Evolutionary conservation across 192 early-diverging fungal species (phyloP).

Genomic region (Coemansia sp.): DNA sequence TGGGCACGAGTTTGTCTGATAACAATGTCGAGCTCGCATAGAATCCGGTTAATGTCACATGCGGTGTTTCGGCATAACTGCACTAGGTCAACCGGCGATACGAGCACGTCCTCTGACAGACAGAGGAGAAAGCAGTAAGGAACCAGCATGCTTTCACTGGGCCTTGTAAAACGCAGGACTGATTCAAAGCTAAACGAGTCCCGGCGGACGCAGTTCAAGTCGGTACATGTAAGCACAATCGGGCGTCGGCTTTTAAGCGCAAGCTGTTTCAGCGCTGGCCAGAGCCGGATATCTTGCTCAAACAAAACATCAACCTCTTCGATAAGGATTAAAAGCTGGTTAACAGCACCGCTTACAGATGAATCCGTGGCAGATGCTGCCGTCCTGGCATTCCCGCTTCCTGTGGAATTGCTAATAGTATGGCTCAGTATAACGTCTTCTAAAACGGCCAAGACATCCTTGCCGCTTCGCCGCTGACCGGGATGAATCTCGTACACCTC

Average conservation of each 20-base stretch:
- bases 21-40: constrained; percentile 29
- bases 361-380: not conserved
- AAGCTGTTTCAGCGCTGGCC: constrained; percentile 66
- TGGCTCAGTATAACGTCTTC: constrained; percentile 76
- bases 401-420: constrained; percentile 48
- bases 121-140: constrained; percentile 47
- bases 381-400: not conserved
- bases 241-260: constrained; percentile 71
- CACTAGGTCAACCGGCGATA: constrained; percentile 21
- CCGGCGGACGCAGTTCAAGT: constrained; percentile 33
- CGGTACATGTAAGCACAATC: constrained; percentile 79
- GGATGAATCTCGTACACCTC: constrained; percentile 76
- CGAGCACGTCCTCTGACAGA: constrained; percentile 28
- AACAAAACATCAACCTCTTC: constrained; percentile 82
- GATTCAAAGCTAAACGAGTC: constrained; percentile 24
- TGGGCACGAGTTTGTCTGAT: constrained; percentile 1
- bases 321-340: constrained; percentile 71
- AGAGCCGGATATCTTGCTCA: constrained; percentile 79
- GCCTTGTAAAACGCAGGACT: constrained; percentile 37
- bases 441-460: constrained; percentile 62
- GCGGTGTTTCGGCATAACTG: constrained; percentile 13
- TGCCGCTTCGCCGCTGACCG: constrained; percentile 63
- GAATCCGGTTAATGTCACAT: constrained; percentile 37
- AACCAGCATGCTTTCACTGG: constrained; percentile 25
- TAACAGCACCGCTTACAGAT: constrained; percentile 7